These are phyloP conservation scores for Globisporangium orthogonon DNA, from an alignment of 352 stramenopile genomes.

Conservation along the genomic window DNA sequence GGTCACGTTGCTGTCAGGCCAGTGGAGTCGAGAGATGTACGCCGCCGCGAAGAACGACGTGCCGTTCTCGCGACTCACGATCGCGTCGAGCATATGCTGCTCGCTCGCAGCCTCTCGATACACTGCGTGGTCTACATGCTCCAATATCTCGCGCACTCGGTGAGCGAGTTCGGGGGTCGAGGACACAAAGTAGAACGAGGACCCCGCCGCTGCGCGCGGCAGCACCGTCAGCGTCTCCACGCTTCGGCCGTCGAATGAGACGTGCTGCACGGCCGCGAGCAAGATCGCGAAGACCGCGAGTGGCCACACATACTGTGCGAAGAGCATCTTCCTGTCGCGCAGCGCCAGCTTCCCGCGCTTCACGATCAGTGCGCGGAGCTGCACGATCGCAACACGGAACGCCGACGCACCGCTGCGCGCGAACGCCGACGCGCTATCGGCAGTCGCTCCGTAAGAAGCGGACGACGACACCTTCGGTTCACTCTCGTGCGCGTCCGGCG, in stretches of 20 bases:
- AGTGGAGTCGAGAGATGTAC: conserved; percentile 25
- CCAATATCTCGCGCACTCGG: conserved; percentile 24
- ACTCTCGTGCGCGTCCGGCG: conserved; percentile 6
- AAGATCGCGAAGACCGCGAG: conserved; percentile 54
- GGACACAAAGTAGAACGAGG: conserved; percentile 39
- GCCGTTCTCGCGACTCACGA: conserved; percentile 23
- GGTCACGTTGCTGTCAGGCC: conserved; percentile 3
- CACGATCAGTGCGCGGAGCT: conserved; percentile 41
- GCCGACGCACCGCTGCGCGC: background rate
- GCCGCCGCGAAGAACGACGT: conserved; percentile 55
- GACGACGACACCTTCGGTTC: too few species aligned
- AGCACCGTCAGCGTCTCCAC: conserved; percentile 52
- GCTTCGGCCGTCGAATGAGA: conserved; percentile 21
- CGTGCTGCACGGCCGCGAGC: conserved; percentile 33
- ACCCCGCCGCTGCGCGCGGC: conserved; percentile 21
- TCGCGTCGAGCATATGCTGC: conserved; percentile 29
- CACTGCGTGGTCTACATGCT: conserved; percentile 19
- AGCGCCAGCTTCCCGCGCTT: conserved; percentile 51
- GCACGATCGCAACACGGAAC: conserved; percentile 24
- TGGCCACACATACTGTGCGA: conserved; percentile 69
- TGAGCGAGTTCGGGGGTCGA: conserved; percentile 16
- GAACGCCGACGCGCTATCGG: background rate
- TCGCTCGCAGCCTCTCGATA: conserved; percentile 15
- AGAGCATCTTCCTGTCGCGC: conserved; percentile 53
- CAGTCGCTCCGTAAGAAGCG: conserved; percentile 3